A percentile compares a stretch with the other conserved stretches of the same genome.
Evolutionary conservation across 2,329 filamentous ascomycete genomes (phyloP).

Genomic region (Ampelomyces quisqualis): DNA sequence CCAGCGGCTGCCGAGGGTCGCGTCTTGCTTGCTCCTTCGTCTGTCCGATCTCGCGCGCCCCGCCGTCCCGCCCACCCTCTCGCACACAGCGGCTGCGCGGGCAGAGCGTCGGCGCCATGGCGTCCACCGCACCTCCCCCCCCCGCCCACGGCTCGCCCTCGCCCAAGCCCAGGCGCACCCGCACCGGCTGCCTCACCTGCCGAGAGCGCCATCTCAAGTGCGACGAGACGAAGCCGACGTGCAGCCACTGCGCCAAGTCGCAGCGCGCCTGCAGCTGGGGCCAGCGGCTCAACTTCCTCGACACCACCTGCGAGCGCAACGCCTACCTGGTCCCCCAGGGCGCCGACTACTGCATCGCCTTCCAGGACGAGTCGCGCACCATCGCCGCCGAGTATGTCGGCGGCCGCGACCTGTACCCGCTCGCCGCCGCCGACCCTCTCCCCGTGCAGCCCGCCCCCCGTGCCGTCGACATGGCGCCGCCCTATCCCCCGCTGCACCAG

Average conservation of each 20-base stretch:
- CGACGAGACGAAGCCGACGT: conserved; percentile 69
- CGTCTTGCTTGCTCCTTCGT: no score
- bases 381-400: conserved; percentile 90
- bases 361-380: conserved; percentile 83
- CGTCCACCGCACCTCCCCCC: conserved; percentile 24
- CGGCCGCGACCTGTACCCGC: conserved; percentile 71
- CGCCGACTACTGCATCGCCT: conserved; percentile 70
- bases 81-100: no score
- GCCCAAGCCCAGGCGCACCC: conserved; percentile 76
- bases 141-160: conserved; percentile 30
- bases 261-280: conserved; percentile 83
- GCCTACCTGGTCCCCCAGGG: conserved; percentile 49
- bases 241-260: conserved; percentile 84
- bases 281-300: conserved; percentile 86
- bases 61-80: no score
- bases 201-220: conserved; percentile 88
- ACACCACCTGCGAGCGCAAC: conserved; percentile 71
- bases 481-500: conserved; percentile 18
- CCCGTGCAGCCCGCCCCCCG: background rate
- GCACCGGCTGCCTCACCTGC: conserved; percentile 89
- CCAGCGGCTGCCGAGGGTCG: conserved; percentile 29
- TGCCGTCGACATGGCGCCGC: conserved; percentile 25
- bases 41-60: no score
- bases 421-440: conserved; percentile 18
- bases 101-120: conserved; percentile 13